Base-by-base conservation (phyloP, 345 rosid genomes). In the Citrus reticulata region DNA sequence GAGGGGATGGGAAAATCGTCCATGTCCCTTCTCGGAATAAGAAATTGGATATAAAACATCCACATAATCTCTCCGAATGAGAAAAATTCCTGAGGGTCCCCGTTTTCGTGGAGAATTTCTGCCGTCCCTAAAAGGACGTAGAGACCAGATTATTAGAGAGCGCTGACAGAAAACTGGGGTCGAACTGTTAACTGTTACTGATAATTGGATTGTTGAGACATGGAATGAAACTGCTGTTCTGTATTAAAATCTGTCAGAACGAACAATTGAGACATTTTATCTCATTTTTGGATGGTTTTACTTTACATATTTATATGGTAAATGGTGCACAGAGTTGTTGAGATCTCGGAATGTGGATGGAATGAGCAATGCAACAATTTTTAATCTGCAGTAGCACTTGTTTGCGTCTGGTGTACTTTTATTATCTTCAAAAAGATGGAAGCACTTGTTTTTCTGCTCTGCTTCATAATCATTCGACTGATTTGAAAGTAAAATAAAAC, bases 91-190 rank as follows among this genome's bases (percentile, higher is more conserved):
- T 32, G 34, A 32, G 34, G 0, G 34, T 32, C 5, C 34, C 4
- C 0, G 0, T 32, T 0, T 32, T 32, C 0, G 0, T 32, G 34
- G 34, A 5, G 34, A 0, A 32, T 34, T 4, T 4, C 35, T 34
- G 35, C 1, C 35, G 4, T 34, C 35, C 35, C 35, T 34, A 34
- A 4, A 34, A 34, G 35, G 35, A 4, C 1, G 35, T 34, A 34
- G 20, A 32, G 35, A 65, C 25, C 19, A 0, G 22, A 30, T 16
- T 64, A 49, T 49, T 42, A 5, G 22, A 29, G 67, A 29, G 20
- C 6, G 3, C 7, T 34, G 13, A 25, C 3, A 1, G 68, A 63
- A 63, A 63, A 25, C 65, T 61, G 11, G 17, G 32, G 22, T 14
- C 22, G n/a, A 29, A 63, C 16, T 63, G 22, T 19, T 6, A 4